Evolutionary conservation across 257 asterid genomes (phyloP).

Genomic region (Nicotiana paniculata): DNA sequence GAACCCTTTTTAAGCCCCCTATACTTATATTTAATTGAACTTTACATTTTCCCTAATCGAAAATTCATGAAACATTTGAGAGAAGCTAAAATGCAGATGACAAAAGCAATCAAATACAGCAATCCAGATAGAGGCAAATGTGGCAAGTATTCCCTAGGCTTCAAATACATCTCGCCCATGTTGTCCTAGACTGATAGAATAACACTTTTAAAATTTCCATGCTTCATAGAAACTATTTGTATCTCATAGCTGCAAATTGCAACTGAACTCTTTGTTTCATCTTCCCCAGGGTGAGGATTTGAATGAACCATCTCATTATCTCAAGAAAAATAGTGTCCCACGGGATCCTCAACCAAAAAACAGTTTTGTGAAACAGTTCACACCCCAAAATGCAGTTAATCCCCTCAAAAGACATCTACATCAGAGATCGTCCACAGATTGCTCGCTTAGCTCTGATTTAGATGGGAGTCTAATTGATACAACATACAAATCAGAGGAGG

Average conservation of each 20-base stretch:
- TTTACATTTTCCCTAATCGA: neutral
- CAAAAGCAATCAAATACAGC: neutral
- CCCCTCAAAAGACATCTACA: slow-evolving; percentile 7
- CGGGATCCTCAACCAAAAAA: slow-evolving; percentile 34
- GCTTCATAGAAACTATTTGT: neutral
- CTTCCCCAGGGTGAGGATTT: slow-evolving; percentile 42
- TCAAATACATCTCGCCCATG: neutral
- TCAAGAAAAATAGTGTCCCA: slow-evolving; percentile 35
- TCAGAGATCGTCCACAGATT: slow-evolving; percentile 25
- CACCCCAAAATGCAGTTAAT: slow-evolving; percentile 5
- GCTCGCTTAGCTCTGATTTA: slow-evolving; percentile 19
- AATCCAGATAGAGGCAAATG: neutral
- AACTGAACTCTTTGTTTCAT: neutral
- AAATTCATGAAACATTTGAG: neutral
- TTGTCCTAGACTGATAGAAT: neutral
- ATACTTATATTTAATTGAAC: neutral
- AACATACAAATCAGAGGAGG: slow-evolving; percentile 16
- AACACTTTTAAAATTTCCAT: neutral
- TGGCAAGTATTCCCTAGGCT: neutral
- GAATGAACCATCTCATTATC: slow-evolving; percentile 32
- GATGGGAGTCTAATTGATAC: slow-evolving; percentile 21
- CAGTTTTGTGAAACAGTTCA: slow-evolving; percentile 14
- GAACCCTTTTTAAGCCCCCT: neutral
- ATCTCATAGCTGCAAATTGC: neutral
- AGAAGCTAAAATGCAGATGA: neutral